Base-by-base conservation (phyloP, 2,329 filamentous ascomycete species). In the Penicillium sclerotiorum region DNA sequence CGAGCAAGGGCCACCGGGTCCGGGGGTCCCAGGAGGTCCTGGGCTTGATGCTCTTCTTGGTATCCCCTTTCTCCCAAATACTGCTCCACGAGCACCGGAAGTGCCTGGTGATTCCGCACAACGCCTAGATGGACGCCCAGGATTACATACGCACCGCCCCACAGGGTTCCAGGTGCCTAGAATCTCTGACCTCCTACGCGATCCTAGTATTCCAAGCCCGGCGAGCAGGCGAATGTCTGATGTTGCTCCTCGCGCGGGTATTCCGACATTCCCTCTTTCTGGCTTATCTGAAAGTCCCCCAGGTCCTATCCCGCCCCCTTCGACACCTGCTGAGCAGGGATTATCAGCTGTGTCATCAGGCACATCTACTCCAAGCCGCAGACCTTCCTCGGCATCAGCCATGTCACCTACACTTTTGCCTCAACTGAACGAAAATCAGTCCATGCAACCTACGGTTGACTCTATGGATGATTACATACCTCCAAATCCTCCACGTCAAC, bases 291-390 rank as follows among this genome's bases (percentile, higher is more conserved):
- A 83, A 55, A 80, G 79, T 28, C 79, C 81, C 8, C 74, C 78
- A 15, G 80, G 83, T 15, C 81, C 83, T 39, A 73, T 81, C 50
- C 83, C 84, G 38, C 83, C 84, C 38, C 83, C 84, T 5, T 84
- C 83, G 1, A 85, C 83, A 2, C 83, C 84, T 17, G 83, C 83
- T 12, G 84, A 82, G 42, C 77, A 78, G 22, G 79, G 79, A 17
- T 65, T 83, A 36, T 83, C 78, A 52, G 75, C 76, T 17, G 76
- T 76, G 51, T 81, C 76, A 39, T 83, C 80, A 15, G 78, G 78
- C 13, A 73, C 74, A 41, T 80, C 78, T 13, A 77, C 75, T 12
- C 76, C 76, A 13, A 76, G 65, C 50, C 72, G 75, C 22, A 67
- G 75, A 33, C 74, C 74, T 20, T 79, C 75, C 13, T 75, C 75